These are phyloP conservation scores for Ceratobasidium sp. DNA, from an alignment of 1,284 basidiomycete genomes.

Conservation along the genomic window DNA sequence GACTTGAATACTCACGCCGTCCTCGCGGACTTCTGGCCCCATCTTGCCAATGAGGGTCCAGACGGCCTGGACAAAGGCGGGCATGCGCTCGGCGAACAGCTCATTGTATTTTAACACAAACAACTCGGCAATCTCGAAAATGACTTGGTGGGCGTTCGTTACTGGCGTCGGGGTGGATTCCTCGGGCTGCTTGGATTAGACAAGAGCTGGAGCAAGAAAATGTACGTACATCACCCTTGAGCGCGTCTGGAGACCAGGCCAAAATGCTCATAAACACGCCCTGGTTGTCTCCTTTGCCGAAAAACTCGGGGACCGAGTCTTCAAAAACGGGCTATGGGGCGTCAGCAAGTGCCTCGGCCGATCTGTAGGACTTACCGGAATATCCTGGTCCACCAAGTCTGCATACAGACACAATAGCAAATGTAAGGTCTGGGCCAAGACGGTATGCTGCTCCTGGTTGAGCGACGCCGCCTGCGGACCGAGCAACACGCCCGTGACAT, in stretches of 20 bases:
- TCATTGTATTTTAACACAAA: conserved; percentile 94
- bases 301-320: conserved; percentile 84
- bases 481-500: conserved; percentile 14
- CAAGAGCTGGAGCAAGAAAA: conserved; percentile 21
- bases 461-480: background rate
- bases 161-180: conserved; percentile 82
- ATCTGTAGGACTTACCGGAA: conserved; percentile 57
- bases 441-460: conserved; percentile 21
- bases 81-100: conserved; percentile 77
- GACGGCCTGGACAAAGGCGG: conserved; percentile 86
- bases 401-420: conserved; percentile 88
- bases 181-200: conserved; percentile 63
- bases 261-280: conserved; percentile 84
- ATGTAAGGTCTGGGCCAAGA: conserved; percentile 76
- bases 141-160: conserved; percentile 85
- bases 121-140: conserved; percentile 93
- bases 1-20: conserved; percentile 66
- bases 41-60: conserved; percentile 88
- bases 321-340: conserved; percentile 77
- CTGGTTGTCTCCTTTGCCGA: conserved; percentile 54
- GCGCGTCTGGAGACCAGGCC: conserved; percentile 74
- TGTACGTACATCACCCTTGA: conserved; percentile 71
- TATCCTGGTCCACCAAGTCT: conserved; percentile 93
- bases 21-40: conserved; percentile 69
- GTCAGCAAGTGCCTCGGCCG: background rate